Conservation (phyloP, 2,329 filamentous ascomycete species). For the Aspergillus pseudoterreus region DNA sequence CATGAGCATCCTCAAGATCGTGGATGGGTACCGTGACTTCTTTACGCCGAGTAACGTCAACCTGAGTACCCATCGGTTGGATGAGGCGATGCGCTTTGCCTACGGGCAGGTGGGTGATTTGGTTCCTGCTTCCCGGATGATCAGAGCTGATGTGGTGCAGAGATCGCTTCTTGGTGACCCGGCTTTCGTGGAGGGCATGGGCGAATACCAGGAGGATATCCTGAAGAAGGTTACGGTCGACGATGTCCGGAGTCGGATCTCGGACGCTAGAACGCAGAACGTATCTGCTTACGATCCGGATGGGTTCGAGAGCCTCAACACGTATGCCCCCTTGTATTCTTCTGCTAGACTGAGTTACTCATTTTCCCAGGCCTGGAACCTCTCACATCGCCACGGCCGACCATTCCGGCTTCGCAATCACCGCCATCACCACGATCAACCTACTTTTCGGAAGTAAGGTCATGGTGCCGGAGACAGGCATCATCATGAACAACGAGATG, state of each 20-base stretch:
- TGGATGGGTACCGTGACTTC: conserved; percentile 70
- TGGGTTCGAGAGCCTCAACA: conserved; percentile 63
- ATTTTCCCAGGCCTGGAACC: conserved; percentile 43
- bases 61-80: conserved; percentile 74
- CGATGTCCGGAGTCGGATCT: conserved; percentile 63
- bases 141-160: conserved; percentile 19
- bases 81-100: conserved; percentile 85
- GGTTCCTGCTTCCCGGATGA: neutral
- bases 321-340: conserved; percentile 30
- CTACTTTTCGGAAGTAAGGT: conserved; percentile 76
- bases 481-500: conserved; percentile 69
- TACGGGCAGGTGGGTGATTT: conserved; percentile 57
- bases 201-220: conserved; percentile 64
- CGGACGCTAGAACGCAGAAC: conserved; percentile 67
- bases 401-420: conserved; percentile 67
- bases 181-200: conserved; percentile 62
- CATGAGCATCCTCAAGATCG: conserved; percentile 72
- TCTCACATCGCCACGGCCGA: conserved; percentile 64
- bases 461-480: conserved; percentile 75
- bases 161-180: conserved; percentile 82
- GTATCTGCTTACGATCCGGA: conserved; percentile 70
- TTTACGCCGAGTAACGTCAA: conserved; percentile 56
- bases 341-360: neutral
- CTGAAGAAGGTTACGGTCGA: conserved; percentile 58
- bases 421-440: conserved; percentile 84